Base-by-base conservation (phyloP, 768 basidiomycete genomes). In the Mycena venus region DNA sequence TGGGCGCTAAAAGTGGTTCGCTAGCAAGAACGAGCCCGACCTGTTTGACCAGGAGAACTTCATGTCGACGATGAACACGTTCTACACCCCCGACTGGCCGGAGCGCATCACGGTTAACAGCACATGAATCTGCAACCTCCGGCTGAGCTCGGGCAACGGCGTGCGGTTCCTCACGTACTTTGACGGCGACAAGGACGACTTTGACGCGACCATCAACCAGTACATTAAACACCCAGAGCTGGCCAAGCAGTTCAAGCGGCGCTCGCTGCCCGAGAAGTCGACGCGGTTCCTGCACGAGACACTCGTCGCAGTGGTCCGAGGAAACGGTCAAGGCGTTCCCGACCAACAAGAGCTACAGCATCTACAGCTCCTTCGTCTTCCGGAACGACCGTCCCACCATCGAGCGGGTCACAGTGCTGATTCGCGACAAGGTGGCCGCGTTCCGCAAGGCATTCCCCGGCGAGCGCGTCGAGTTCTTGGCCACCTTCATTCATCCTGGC, bases 271-370 rank as follows among this genome's bases (percentile, higher is more conserved):
- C 34, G 75, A 75, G 51, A 60, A 51, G 65, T 68, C 75, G 65
- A 75, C 75, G 31, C 71, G 75, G 25, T 75, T 60, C 72, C 72
- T 75, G 47, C 71, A 75, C 71, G 75, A 75, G 72, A 75, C 75
- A 51, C 67, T 75, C 56, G 75, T 75, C 70, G 47, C 75, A 75
- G 55, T 75, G 74, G 74, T 59, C 55, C 32, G 74, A 75, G 42
- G 75, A 75, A 40, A 75, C 72, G 19, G 44, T 51, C 14, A 55
- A 67, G 27, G 75, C 72, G 27, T 73, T 72, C 70, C 75, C 75
- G 38, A 51, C 71, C 27, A 75, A 73, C 60, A 73, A 73, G 71
- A 75, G 55, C 31, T 75, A 75, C 65, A 51, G 38, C 70, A 72
- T 75, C 42, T 73, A 66, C 60, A 73, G 71, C 66, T 75, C 75